Evolutionary conservation across 2,329 filamentous ascomycete genomes (phyloP).

Genomic region (Xylariaceae sp.): DNA sequence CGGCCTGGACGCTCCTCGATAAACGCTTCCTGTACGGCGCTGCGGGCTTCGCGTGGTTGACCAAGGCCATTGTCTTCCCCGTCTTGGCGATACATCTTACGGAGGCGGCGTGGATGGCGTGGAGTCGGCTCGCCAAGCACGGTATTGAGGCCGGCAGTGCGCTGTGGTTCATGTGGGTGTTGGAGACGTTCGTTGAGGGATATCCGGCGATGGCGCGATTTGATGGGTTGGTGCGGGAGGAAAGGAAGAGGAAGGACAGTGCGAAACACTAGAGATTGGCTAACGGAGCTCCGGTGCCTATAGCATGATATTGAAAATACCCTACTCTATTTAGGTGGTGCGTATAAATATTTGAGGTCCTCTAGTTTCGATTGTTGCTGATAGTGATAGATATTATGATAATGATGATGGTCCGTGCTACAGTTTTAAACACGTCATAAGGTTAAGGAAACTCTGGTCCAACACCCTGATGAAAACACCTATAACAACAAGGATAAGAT

Average conservation of each 20-base stretch:
- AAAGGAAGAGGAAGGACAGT: slow-evolving; percentile 50
- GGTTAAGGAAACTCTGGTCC: too few species aligned
- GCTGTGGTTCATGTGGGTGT: slow-evolving; percentile 64
- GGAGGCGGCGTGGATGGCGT: slow-evolving; percentile 66
- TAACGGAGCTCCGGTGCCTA: too few species aligned
- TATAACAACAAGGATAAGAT: too few species aligned
- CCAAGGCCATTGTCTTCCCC: slow-evolving; percentile 62
- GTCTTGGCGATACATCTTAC: slow-evolving; percentile 69
- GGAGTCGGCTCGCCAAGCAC: slow-evolving; percentile 53
- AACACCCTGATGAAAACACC: too few species aligned
- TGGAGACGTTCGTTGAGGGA: slow-evolving; percentile 62
- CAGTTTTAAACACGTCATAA: too few species aligned
- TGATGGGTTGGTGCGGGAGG: slow-evolving; percentile 54
- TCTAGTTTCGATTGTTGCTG: too few species aligned
- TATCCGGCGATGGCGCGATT: slow-evolving; percentile 57
- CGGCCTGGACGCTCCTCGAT: slow-evolving; percentile 57
- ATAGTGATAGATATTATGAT: too few species aligned
- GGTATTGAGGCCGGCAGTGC: slow-evolving; percentile 52
- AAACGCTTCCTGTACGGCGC: slow-evolving; percentile 63
- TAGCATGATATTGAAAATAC: too few species aligned
- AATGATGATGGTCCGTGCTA: too few species aligned
- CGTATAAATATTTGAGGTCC: too few species aligned
- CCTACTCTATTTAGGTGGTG: too few species aligned
- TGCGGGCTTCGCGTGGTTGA: slow-evolving; percentile 62
- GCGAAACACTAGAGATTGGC: slow-evolving; percentile 52